Evolutionary conservation across 129 eudicot species (phyloP), one percentile per base, ranked within the genome.

Genomic region (Flaveria linearis): DNA sequence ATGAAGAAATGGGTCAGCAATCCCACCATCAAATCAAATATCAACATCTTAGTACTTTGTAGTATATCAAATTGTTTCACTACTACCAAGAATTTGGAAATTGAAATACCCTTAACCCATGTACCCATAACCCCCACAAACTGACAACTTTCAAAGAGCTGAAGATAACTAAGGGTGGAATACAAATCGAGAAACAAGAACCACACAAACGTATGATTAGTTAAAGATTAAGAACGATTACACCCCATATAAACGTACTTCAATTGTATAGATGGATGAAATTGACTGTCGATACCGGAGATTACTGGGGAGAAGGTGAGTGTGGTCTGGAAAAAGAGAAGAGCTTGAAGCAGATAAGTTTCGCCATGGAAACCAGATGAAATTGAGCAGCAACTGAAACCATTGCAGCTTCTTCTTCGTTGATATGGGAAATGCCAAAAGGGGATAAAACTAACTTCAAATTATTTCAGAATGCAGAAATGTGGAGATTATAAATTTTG

Each of bases 291-390:
- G 16, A 64, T 80, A 73, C 83, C 74, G 7, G 80, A 56, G 52
- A 43, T 20, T 15, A 70, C 25, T 13, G 63, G 55, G 49, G 68
- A 50, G n/a, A 72, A 78, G 7, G 51, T 47, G 56, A 84, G 78
- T 36, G 69, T 85, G 72, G 75, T 10, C 83, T 82, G 66, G 77
- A 68, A 85, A 62, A 73, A 73, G 76, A 28, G 92, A 86, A 12
- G 92, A 85, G 9, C 73, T 26, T 30, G 88, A 84, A 51, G 87
- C 49, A 14, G 80, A 78, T 13, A 83, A 28, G 11, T 76, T 50
- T 85, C 85, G 16, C 85, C 82, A 51, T 64, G 73, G 69, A 79
- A 51, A 82, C 80, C 78, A 78, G 86, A 79, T 41, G 89, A 83
- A 45, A 88, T 67, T 8, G 81, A 42, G 85, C 79, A 74, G 83